Base-by-base conservation (phyloP, 148 eudicot genomes). In the Camellia lanceoleosa region DNA sequence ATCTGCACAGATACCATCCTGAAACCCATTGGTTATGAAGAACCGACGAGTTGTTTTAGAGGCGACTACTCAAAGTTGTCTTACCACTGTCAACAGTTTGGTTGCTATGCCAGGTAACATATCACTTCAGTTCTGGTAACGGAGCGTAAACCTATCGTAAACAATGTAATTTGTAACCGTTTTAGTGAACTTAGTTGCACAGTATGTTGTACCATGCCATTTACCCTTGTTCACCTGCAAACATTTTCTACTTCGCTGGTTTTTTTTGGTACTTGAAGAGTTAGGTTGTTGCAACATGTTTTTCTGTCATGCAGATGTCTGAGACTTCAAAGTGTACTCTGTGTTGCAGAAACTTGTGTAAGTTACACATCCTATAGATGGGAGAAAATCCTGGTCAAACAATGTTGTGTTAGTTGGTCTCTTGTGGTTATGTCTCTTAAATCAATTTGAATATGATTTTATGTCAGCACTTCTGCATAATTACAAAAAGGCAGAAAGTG, bases 271-370 rank as follows among this genome's bases (percentile, higher is more conserved):
- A 66, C 70, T 55, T 7, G 59, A 51, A 63, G 56, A 14, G 20
- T 43, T 9, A 44, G 56, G 46, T 46, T 19, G 13, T 49, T 62
- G 52, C 19, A 56, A 80, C 23, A 5, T 76, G 61, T 80, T 72
- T 75, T 23, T 77, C 75, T 77, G 58, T 80, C 73, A 42, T 86
- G 89, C 95, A 94, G 98, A 84, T 86, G 43, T 68, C 82, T 94
- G 92, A 89, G 91, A 82, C 92, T 94, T 85, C 98, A 86, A 83
- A 92, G 89, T 85, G 93, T 87, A 78, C 85, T 89, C 69, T 92
- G 90, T 77, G 84, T 77, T 80, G 85, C 80, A 71, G 97, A 94
- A 89, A 89, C 84, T 59, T 84, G 87, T 91, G 98, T 94, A 90
- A 92, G 97, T 91, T 79, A 44, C 60, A 20, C 49, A 59, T 82